A percentile compares a stretch with the other conserved stretches of the same genome.
Evolutionary conservation across 2,329 filamentous ascomycete species (phyloP).

Genomic region (Aureobasidium lini): DNA sequence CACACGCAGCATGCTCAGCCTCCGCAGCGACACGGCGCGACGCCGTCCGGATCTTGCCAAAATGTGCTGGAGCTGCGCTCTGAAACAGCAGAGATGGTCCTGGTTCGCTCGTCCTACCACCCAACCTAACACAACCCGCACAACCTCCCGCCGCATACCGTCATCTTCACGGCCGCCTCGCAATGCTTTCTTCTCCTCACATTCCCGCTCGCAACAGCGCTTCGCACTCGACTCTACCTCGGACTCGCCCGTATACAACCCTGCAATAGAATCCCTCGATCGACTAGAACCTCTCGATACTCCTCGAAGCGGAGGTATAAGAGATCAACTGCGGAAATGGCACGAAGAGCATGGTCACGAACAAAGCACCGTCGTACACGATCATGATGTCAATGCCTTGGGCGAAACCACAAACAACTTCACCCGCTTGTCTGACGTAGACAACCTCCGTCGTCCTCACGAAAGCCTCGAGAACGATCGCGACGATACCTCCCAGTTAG

Average conservation of each 20-base stretch:
- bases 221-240: neutral
- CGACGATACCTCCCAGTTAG: constrained; percentile 18
- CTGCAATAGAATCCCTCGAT: neutral
- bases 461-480: constrained; percentile 22
- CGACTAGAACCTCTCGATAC: neutral
- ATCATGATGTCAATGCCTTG: constrained; percentile 23
- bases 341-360: constrained; percentile 32
- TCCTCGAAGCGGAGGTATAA: constrained; percentile 20
- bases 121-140: too few relatives aligned
- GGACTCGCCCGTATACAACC: constrained; percentile 1
- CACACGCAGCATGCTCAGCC: neutral
- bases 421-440: constrained; percentile 25
- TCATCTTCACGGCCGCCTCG: neutral
- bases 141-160: too few relatives aligned
- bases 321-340: constrained; percentile 35
- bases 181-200: neutral
- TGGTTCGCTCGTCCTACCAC: neutral
- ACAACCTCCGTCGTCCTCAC: constrained; percentile 18
- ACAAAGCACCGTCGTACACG: constrained; percentile 18
- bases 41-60: neutral
- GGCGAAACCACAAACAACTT: constrained; percentile 21
- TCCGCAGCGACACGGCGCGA: neutral
- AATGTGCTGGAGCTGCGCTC: constrained; percentile 17
- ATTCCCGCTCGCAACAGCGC: neutral
- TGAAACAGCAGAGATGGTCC: constrained; percentile 1